Evolutionary conservation across 805 yeast genomes (phyloP).

Genomic region (Ogataea dorogensis): DNA sequence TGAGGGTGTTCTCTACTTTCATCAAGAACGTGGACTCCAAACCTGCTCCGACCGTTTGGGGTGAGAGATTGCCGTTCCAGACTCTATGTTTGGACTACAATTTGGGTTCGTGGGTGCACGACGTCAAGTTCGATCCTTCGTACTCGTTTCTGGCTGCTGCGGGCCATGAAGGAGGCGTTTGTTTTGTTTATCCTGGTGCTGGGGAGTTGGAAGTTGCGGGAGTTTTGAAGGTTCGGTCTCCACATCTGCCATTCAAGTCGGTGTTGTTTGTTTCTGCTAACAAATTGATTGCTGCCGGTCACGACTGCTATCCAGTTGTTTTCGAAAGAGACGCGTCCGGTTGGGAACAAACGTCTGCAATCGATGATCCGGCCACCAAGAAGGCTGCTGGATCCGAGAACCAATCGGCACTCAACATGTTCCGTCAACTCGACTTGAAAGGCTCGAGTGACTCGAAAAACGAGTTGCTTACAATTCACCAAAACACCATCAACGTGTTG

Average conservation of each 20-base stretch:
- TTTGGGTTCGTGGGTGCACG: slow-evolving; percentile 88
- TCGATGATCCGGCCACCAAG: slow-evolving; percentile 55
- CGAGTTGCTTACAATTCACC: slow-evolving; percentile 75
- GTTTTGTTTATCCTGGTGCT: slow-evolving; percentile 70
- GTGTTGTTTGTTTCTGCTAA: slow-evolving; percentile 65
- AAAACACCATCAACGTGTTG: slow-evolving; percentile 78
- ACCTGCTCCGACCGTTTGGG: slow-evolving; percentile 86
- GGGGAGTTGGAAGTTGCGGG: slow-evolving; percentile 54
- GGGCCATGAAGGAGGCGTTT: slow-evolving; percentile 83
- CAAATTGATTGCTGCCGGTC: slow-evolving; percentile 84
- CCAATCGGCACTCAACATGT: slow-evolving; percentile 85
- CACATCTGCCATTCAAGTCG: slow-evolving; percentile 77
- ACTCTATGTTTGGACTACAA: slow-evolving; percentile 81
- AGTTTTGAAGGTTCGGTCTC: slow-evolving; percentile 57
- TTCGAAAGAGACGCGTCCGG: slow-evolving; percentile 72
- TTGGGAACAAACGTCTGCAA: slow-evolving; percentile 52
- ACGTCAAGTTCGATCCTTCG: slow-evolving; percentile 76
- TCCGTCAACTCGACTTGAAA: slow-evolving; percentile 91
- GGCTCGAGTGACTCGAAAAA: slow-evolving; percentile 60
- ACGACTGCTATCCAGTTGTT: slow-evolving; percentile 85
- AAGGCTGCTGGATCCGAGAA: slow-evolving; percentile 56
- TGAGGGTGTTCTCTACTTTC: slow-evolving; percentile 83
- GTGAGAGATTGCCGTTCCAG: slow-evolving; percentile 91
- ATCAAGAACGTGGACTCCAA: slow-evolving; percentile 85
- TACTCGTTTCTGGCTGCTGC: slow-evolving; percentile 79